Conservation (phyloP, 1,139 yeast genomes). For the Magnusiomyces paraingens region DNA sequence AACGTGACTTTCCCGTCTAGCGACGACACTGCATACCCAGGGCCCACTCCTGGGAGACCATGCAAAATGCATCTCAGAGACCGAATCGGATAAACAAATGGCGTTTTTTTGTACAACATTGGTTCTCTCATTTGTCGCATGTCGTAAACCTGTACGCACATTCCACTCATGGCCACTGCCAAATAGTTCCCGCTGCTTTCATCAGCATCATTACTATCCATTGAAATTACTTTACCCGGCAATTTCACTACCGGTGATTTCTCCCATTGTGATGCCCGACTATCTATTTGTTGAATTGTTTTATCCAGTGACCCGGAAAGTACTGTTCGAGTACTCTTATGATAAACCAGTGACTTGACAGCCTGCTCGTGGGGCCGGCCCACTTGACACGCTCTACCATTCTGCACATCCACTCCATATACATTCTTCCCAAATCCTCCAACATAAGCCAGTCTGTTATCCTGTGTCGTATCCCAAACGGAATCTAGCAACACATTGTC, state of each 20-base stretch:
- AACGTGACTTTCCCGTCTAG: conserved; percentile 84
- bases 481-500: conserved; percentile 31
- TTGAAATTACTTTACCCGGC: conserved; percentile 55
- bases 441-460: conserved; percentile 21
- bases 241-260: conserved; percentile 20
- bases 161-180: conserved; percentile 51
- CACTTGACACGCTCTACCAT: conserved; percentile 22
- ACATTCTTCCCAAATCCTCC: conserved; percentile 29
- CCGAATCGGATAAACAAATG: conserved; percentile 66
- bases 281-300: conserved; percentile 38
- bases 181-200: conserved; percentile 30
- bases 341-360: conserved; percentile 29
- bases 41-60: conserved; percentile 29
- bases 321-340: conserved; percentile 30
- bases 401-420: conserved; percentile 25
- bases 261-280: conserved; percentile 17
- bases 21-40: conserved; percentile 73
- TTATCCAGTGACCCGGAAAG: conserved; percentile 55
- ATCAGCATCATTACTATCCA: conserved; percentile 44
- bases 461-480: conserved; percentile 27
- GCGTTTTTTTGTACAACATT: conserved; percentile 53
- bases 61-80: conserved; percentile 48
- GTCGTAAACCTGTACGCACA: conserved; percentile 56
- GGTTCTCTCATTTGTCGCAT: conserved; percentile 43
- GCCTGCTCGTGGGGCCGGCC: conserved; percentile 34